Evolutionary conservation across 352 stramenopile genomes (phyloP), one percentile per base, ranked within the genome.

Genomic region (Phytophthora parvispora): DNA sequence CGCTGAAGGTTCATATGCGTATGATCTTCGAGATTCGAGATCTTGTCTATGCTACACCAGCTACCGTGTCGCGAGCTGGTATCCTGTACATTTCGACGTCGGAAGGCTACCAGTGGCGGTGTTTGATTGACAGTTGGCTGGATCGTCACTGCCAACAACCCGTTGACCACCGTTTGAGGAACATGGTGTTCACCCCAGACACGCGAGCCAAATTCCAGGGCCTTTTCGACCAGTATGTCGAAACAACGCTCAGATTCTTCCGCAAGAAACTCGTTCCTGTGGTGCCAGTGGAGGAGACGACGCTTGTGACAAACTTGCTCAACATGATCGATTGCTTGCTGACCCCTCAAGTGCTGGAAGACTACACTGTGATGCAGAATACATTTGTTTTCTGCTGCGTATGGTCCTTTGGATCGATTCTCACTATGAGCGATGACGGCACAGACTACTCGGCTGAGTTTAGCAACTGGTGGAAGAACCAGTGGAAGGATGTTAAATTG

Each of bases 21-120:
- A 97, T 99, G 91, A 98, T 99, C 65, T 99, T 99, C 69, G 97
- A 99, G 77, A 99, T 99, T 67, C 87, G 95, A 25, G 95, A 99
- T 80, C 83, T 99, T 18, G 90, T 97, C 56, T 98, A 98, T 62
- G 97, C 97, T 18, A 99, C 97, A 22, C 97, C 97, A 4, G 96
- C 97, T 10, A 99, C 97, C 0, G 97, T 99, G 9, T 98, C 90
- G 20, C 94, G 97, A 16, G 97, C 97, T 24, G 97, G 96, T 52
- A 99, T 99, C 48, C 60, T 99, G 38, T 99, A 99, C 73, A 98
- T 99, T 56, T 98, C 91, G 15, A 98, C 94, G 0, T 97, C 96
- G 1, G 93, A 98, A 36, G 97, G 96, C 0, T 98, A 97, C 47
- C 97, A 99, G 72, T 99, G 97, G 97, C 77, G 90, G 32, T 98